Evolutionary conservation across 83 land plant genomes (phyloP), one percentile per base, ranked within the genome.

Genomic region (Picea mariana): DNA sequence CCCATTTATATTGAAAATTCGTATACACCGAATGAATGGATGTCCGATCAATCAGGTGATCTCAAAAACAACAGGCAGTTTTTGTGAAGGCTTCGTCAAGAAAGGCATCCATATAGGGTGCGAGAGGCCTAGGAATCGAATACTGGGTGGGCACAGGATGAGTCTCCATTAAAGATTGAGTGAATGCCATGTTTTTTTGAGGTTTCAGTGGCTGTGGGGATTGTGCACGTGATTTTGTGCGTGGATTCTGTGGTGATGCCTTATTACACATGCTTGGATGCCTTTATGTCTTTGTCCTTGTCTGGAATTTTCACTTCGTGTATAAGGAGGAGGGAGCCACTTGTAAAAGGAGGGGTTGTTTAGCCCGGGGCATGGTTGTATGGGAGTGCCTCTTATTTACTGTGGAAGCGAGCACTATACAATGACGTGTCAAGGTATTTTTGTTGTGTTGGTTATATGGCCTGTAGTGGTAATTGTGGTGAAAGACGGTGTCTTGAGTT

Each of bases 271-370:
- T 87, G 91, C 44, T 15, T 90, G 47, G 87, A 90, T 3, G 89
- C 89, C 67, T 60, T 87, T 7, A 49, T 71, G 21, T 66, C 63
- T 6, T 85, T 84, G 3, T 52, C 44, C 3, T 82, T 89, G 9
- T 87, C 91, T 1, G 91, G 91, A 5, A 87, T 83, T 26, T 90
- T 89, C 66, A 15, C 15, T 21, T 81, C 91, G 13, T 90, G 91
- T 79, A 80, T 90, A 9, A 87, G 91, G 62, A 52, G 89, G 26
- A 75, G 67, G 11, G 82, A 84, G 61, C 68, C 80, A 6, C 40
- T 90, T 83, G 82, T 85, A 1, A 83, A 77, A 6, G 91, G 91
- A 6, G 91, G 91, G 7, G 60, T 16, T 13, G 13, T 81, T 21
- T 64, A 81, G 20, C 87, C 85, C 67, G 69, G 89, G 66, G 91